These are phyloP conservation scores for Fraxinus cuspidata DNA, from an alignment of 257 asterid species.

Conservation along the genomic window DNA sequence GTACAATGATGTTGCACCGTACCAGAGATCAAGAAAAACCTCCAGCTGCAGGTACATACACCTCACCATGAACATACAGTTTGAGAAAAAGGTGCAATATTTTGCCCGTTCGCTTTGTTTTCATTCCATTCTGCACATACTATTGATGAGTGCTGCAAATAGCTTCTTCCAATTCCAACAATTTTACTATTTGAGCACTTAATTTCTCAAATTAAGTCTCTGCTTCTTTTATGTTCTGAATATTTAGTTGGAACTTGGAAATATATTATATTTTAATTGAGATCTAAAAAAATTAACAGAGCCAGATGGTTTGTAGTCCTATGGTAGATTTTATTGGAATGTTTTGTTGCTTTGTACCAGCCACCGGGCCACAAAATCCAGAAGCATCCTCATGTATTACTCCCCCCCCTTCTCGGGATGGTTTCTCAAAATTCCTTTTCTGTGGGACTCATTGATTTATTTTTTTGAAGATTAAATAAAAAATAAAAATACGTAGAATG, in stretches of 20 bases:
- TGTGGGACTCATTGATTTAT: too few relatives aligned
- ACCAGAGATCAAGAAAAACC: conserved; percentile 67
- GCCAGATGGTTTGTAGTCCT: not conserved
- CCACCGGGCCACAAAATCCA: too few relatives aligned
- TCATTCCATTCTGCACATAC: not conserved
- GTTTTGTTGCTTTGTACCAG: not conserved
- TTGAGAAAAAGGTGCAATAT: not conserved
- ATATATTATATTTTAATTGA: not conserved
- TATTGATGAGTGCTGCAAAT: not conserved
- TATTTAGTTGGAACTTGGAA: not conserved
- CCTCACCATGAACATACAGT: not conserved
- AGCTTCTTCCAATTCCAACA: not conserved
- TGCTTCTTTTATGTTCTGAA: not conserved
- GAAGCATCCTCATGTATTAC: too few relatives aligned
- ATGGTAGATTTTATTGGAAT: not conserved
- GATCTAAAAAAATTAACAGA: not conserved
- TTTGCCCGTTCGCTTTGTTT: not conserved
- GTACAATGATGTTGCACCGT: conserved; percentile 80
- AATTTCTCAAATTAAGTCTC: not conserved
- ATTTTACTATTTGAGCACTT: not conserved
- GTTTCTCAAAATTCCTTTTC: too few relatives aligned
- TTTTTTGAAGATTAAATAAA: too few relatives aligned
- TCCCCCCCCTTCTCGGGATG: too few relatives aligned
- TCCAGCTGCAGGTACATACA: conserved; percentile 52
- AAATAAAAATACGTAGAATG: not conserved